Evolutionary conservation across 1,284 basidiomycete species (phyloP).

Genomic region (Melanopsichium pennsylvanicum): DNA sequence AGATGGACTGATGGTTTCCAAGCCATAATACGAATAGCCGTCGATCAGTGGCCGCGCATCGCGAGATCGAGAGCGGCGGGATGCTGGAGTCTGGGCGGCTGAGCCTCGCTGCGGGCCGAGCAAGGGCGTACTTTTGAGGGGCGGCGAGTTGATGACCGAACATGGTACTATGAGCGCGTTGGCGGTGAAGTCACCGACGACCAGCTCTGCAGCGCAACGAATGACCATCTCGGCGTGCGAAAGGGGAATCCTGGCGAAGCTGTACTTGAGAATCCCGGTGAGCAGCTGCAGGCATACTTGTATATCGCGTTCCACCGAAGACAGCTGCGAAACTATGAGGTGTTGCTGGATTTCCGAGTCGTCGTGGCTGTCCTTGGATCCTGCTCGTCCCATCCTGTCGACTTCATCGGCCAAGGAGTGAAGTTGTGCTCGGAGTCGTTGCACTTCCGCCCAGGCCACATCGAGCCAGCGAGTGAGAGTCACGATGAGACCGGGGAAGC

Average conservation of each 20-base stretch:
- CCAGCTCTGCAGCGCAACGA: slow-evolving; percentile 38
- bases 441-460: slow-evolving; percentile 53
- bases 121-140: slow-evolving; percentile 20
- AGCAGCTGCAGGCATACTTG: slow-evolving; percentile 52
- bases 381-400: slow-evolving; percentile 7
- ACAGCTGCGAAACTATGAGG: slow-evolving; percentile 17
- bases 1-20: slow-evolving; percentile 52
- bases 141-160: slow-evolving; percentile 29
- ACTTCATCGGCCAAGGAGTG: slow-evolving; percentile 18
- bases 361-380: slow-evolving; percentile 8
- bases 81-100: slow-evolving; percentile 11
- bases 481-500: slow-evolving; percentile 52
- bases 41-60: slow-evolving; percentile 48
- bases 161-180: slow-evolving; percentile 18
- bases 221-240: slow-evolving; percentile 51
- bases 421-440: slow-evolving; percentile 41
- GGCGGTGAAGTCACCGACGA: slow-evolving; percentile 37
- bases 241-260: slow-evolving; percentile 53
- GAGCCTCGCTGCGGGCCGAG: slow-evolving; percentile 21
- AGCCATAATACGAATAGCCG: slow-evolving; percentile 63
- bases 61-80: slow-evolving; percentile 45
- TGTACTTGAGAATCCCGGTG: slow-evolving; percentile 60
- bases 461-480: slow-evolving; percentile 51
- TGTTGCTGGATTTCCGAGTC: slow-evolving; percentile 14
- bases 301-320: slow-evolving; percentile 49